Conservation (phyloP, 208 protist genomes). For the Trypanosoma rangeli region DNA sequence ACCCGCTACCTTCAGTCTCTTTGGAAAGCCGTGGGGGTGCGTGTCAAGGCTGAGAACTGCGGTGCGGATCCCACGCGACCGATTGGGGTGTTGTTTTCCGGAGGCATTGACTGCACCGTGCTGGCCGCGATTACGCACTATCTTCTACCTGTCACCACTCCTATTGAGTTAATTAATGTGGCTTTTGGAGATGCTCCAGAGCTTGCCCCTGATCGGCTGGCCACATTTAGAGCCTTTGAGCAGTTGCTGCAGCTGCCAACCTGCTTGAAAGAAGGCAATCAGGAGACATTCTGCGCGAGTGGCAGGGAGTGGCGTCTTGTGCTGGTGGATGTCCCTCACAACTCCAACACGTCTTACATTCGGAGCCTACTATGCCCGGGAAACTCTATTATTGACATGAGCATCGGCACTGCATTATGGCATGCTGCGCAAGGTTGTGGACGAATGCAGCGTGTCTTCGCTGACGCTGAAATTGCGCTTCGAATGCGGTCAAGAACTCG, state of each 20-base stretch:
- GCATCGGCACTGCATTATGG: slow-evolving; percentile 96
- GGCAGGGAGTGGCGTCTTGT: slow-evolving; percentile 88
- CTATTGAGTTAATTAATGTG: slow-evolving; percentile 95
- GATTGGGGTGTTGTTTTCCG: slow-evolving; percentile 90
- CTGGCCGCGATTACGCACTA: slow-evolving; percentile 92
- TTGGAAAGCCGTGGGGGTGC: slow-evolving; percentile 58
- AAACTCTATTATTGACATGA: slow-evolving; percentile 94
- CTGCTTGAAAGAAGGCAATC: neutral
- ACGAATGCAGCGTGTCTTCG: slow-evolving; percentile 66
- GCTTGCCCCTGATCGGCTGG: slow-evolving; percentile 83
- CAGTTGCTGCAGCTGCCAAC: slow-evolving; percentile 80
- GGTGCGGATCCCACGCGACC: slow-evolving; percentile 52
- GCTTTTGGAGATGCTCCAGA: slow-evolving; percentile 84
- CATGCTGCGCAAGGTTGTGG: slow-evolving; percentile 85
- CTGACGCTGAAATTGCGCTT: slow-evolving; percentile 21
- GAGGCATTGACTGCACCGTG: slow-evolving; percentile 94
- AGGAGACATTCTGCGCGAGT: neutral
- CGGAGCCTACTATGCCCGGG: slow-evolving; percentile 74
- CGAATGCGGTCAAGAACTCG: slow-evolving; percentile 17
- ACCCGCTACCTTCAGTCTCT: slow-evolving; percentile 72
- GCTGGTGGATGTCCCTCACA: slow-evolving; percentile 80
- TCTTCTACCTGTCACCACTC: slow-evolving; percentile 60
- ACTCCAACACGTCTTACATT: slow-evolving; percentile 41
- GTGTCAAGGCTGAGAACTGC: slow-evolving; percentile 55
- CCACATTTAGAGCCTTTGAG: slow-evolving; percentile 65